A percentile compares a stretch with the other conserved stretches of the same genome.
Evolutionary conservation across 345 rosid genomes (phyloP).

Genomic region (Populus tremula): DNA sequence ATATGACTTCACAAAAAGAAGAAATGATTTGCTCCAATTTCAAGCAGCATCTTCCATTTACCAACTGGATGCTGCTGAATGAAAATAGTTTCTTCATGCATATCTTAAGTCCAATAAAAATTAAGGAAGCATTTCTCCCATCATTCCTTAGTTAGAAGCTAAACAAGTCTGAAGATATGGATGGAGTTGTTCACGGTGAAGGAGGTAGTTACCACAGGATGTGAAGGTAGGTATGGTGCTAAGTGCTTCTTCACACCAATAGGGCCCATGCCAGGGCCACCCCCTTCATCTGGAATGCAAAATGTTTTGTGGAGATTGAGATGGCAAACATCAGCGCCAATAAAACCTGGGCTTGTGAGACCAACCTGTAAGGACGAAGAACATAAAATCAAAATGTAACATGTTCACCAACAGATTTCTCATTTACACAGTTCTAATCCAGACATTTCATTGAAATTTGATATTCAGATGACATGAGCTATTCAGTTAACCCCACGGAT

Average conservation of each 20-base stretch:
- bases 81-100: background rate
- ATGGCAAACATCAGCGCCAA: slow-evolving; percentile 99
- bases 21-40: background rate
- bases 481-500: background rate
- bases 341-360: slow-evolving; percentile 92
- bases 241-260: slow-evolving; percentile 96
- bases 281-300: slow-evolving; percentile 99
- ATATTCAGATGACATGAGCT: background rate
- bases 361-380: slow-evolving; percentile 58
- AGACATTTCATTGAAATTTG: background rate
- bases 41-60: background rate
- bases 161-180: background rate
- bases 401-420: background rate
- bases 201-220: slow-evolving; percentile 75
- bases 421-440: background rate
- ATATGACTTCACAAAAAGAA: background rate
- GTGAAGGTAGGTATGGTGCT: slow-evolving; percentile 95
- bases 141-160: slow-evolving; percentile 5
- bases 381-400: background rate
- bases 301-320: slow-evolving; percentile 98
- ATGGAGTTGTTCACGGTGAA: background rate
- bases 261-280: slow-evolving; percentile 99
- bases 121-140: background rate
- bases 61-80: background rate
- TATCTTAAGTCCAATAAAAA: slow-evolving; percentile 1